Conservation (phyloP, 2,329 filamentous ascomycete species). For the Aschersonia sp. region DNA sequence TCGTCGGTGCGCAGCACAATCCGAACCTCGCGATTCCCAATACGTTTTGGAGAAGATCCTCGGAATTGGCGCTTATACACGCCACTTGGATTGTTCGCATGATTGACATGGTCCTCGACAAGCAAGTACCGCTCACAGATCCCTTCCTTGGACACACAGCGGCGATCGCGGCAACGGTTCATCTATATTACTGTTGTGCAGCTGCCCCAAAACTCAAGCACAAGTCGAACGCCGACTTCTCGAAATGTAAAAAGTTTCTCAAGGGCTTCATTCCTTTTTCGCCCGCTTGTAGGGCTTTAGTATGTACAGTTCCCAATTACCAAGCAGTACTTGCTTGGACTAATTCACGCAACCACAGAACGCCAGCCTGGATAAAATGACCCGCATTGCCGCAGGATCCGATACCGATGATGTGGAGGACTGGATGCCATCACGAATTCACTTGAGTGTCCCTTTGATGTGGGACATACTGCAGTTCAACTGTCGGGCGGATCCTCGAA, state of each 20-base stretch:
- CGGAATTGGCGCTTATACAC: slow-evolving; percentile 34
- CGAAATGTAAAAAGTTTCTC: slow-evolving; percentile 33
- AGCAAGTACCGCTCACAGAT: slow-evolving; percentile 31
- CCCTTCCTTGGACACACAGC: slow-evolving; percentile 37
- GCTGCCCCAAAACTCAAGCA: slow-evolving; percentile 31
- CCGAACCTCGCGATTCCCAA: slow-evolving; percentile 36
- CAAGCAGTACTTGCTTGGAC: background rate
- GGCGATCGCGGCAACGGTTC: slow-evolving; percentile 36
- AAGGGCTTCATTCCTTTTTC: slow-evolving; percentile 32
- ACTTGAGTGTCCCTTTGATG: slow-evolving; percentile 36
- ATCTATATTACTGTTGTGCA: slow-evolving; percentile 38
- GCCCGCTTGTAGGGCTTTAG: slow-evolving; percentile 28
- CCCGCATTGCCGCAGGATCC: slow-evolving; percentile 30
- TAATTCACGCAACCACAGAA: slow-evolving; percentile 19
- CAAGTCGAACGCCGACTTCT: slow-evolving; percentile 36
- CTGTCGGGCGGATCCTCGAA: slow-evolving; percentile 20
- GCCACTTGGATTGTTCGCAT: slow-evolving; percentile 39
- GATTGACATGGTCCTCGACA: slow-evolving; percentile 38
- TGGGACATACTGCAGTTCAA: slow-evolving; percentile 37
- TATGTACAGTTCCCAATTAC: slow-evolving; percentile 11
- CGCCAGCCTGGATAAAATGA: slow-evolving; percentile 31
- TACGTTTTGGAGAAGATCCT: slow-evolving; percentile 37
- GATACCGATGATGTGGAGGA: slow-evolving; percentile 32
- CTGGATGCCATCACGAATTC: slow-evolving; percentile 37
- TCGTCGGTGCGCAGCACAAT: slow-evolving; percentile 35